phyloP scores from a whole-genome alignment of 768 basidiomycete genomes.

The Psilocybe cyanescens region DNA sequence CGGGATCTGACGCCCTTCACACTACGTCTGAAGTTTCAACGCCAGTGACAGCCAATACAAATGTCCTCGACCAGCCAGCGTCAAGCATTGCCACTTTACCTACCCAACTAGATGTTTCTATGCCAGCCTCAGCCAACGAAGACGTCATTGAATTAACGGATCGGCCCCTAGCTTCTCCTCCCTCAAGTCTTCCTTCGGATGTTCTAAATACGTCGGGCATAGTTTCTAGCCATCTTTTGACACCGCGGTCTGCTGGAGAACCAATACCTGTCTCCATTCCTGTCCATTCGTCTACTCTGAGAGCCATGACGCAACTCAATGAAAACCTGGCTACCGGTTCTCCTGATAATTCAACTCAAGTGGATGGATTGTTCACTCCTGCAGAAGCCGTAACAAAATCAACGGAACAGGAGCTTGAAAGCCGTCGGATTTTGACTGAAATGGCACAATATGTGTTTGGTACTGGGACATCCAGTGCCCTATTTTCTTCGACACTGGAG shows the following conservation, averaged over 20 bases:
- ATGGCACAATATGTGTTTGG: slow-evolving; percentile 11
- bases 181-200: too few relatives aligned
- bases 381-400: slow-evolving; percentile 7
- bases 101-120: slow-evolving; percentile 25
- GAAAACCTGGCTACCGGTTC: background rate
- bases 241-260: slow-evolving; percentile 22
- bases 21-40: too few relatives aligned
- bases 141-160: slow-evolving; percentile 40
- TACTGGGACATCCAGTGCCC: background rate
- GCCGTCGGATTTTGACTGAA: background rate
- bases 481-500: too few relatives aligned
- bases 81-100: background rate
- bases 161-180: slow-evolving; percentile 13
- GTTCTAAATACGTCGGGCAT: too few relatives aligned
- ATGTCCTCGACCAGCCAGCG: too few relatives aligned
- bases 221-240: slow-evolving; percentile 18
- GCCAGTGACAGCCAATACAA: background rate
- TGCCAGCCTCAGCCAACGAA: slow-evolving; percentile 46
- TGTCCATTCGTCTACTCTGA: slow-evolving; percentile 13
- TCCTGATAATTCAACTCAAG: background rate
- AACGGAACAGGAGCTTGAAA: background rate
- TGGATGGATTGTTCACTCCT: slow-evolving; percentile 44
- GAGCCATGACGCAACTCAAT: background rate
- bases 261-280: slow-evolving; percentile 24
- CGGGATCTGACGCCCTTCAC: too few relatives aligned